Base-by-base conservation (phyloP, 2,329 filamentous ascomycete species). In the Nemania serpens region DNA sequence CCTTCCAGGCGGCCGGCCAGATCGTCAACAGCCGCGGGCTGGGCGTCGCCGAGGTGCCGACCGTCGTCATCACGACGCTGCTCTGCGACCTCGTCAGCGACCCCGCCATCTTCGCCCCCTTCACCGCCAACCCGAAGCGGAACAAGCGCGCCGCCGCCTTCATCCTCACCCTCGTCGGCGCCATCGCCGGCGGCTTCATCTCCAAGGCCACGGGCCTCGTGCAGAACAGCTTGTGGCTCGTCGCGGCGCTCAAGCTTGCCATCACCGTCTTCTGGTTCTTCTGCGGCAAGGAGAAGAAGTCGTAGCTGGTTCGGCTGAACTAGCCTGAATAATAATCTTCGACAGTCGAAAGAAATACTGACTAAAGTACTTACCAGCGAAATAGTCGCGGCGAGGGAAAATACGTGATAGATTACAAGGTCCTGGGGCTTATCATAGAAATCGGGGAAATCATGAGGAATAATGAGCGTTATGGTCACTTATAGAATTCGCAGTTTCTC, bases 1-100 rank as follows among this genome's bases (percentile, higher is more conserved):
- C 83, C 0, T 82, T 85, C 65, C 82, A 84, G 66, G 79, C 78
- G 34, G 83, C 81, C 6, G 82, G 83, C 46, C 82, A 85, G 71
- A 84, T 85, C 64, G 82, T 83, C 29, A 80, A 78, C 41, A 81
- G 77, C 25, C 75, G 83, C 41, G 72, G 80, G 4, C 73, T 86
- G 29, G 82, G 82, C 5, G 81, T 81, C 64, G 79, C 80, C 65
- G 83, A 85, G 69, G 77, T 85, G 55, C 83, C 83, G 1, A 83
- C 83, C 1, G 83, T 81, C 55, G 83, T 85, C 15, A 71, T 85
- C 61, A 85, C 83, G 2, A 82, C 78, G 52, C 72, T 83, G 6
- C 82, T 84, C 62, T 83, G 80, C 68, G 83, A 85, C 63, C 63
- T 85, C 39, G 77, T 83, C 63, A 81, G 80, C 47, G 83, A 85